Conservation (phyloP, 306 rosid genomes). For the Oxytropis ochrocephala region DNA sequence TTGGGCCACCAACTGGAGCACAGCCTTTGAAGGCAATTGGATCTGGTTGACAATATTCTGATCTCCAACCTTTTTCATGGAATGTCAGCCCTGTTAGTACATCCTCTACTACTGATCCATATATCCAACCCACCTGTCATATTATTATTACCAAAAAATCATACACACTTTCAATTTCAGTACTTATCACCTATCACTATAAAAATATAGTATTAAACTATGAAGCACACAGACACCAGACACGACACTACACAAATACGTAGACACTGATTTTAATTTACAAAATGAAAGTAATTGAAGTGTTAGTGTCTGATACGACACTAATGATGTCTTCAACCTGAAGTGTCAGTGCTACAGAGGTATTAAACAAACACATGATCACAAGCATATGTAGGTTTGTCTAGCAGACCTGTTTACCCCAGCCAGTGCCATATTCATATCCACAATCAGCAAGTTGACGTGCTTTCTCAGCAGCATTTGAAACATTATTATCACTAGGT, state of each 20-base stretch:
- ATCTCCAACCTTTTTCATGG: slow-evolving; percentile 68
- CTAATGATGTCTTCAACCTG: too few species aligned
- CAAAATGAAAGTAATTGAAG: too few species aligned
- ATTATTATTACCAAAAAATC: not conserved
- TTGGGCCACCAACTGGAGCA: slow-evolving; percentile 46
- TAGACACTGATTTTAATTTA: too few species aligned
- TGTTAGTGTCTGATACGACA: too few species aligned
- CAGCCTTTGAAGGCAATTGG: slow-evolving; percentile 55
- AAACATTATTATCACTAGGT: not conserved
- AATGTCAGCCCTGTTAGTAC: slow-evolving; percentile 41
- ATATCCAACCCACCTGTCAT: slow-evolving; percentile 31
- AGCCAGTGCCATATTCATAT: slow-evolving; percentile 47
- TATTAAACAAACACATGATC: too few species aligned
- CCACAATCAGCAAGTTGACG: slow-evolving; percentile 32
- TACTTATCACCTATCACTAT: not conserved
- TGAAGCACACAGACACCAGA: too few species aligned
- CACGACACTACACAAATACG: too few species aligned
- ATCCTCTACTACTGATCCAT: slow-evolving; percentile 58
- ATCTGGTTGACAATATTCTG: slow-evolving; percentile 20
- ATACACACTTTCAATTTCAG: not conserved
- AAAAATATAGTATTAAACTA: not conserved
- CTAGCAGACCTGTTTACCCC: slow-evolving; percentile 54
- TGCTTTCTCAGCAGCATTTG: slow-evolving; percentile 24
- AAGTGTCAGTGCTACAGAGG: too few species aligned
- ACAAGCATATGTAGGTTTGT: not conserved